Evolutionary conservation across 768 basidiomycete genomes (phyloP).

Genomic region (Crepidotus variabilis): DNA sequence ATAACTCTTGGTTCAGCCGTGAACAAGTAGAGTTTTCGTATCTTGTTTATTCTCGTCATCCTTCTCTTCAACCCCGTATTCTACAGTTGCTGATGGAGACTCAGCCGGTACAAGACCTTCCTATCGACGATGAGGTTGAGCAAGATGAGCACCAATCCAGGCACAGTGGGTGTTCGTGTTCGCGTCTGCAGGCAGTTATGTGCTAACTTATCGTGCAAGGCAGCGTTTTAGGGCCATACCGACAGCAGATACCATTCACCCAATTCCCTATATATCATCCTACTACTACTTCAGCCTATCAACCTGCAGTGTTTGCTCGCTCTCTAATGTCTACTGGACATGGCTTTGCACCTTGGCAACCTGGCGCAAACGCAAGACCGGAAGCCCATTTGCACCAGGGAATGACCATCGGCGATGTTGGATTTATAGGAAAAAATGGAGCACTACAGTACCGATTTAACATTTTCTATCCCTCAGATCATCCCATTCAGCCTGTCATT

Average conservation of each 20-base stretch:
- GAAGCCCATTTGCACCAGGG: conserved; percentile 1
- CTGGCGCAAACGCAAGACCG: neutral
- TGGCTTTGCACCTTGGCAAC: neutral
- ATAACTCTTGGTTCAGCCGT: neutral
- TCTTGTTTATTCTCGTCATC: neutral
- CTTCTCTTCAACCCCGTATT: neutral
- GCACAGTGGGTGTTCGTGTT: neutral
- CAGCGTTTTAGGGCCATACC: neutral
- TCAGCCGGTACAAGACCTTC: no score
- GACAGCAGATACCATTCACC: neutral
- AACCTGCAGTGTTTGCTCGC: neutral
- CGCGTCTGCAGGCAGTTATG: neutral
- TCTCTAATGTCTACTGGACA: neutral
- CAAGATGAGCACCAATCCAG: no score
- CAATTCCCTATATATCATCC: conserved; percentile 3
- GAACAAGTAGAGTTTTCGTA: neutral
- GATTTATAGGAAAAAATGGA: conserved; percentile 3
- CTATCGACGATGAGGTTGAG: no score
- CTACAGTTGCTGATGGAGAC: no score
- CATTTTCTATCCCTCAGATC: conserved; percentile 8
- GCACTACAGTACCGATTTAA: conserved; percentile 9
- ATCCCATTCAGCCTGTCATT: conserved; percentile 1
- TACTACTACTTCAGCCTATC: neutral
- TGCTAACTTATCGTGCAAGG: neutral
- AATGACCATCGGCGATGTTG: conserved; percentile 10